Percentiles rank a stretch among this genome's conserved stretches.
phyloP scores from a whole-genome alignment of 2,329 filamentous ascomycete species.

The Penicillium sp. region DNA sequence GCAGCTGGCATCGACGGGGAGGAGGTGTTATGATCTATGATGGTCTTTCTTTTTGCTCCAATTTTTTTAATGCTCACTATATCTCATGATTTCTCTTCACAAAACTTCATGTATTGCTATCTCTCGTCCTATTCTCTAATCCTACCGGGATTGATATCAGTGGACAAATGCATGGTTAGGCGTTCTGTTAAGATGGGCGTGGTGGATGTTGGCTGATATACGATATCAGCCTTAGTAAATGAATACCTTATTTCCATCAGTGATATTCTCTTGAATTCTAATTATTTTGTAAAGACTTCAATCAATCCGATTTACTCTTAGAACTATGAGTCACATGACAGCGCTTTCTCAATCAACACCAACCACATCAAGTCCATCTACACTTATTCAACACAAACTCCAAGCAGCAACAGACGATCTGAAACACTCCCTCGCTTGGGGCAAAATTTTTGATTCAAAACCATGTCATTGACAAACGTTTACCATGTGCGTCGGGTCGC shows the following conservation, averaged over 20 bases:
- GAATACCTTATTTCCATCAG: neutral
- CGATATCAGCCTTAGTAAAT: neutral
- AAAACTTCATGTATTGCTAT: slow-evolving; percentile 18
- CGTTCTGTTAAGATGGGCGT: slow-evolving; percentile 20
- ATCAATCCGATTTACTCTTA: neutral
- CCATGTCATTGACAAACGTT: slow-evolving; percentile 63
- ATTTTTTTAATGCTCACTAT: slow-evolving; percentile 7
- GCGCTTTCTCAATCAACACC: neutral
- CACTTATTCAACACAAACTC: neutral
- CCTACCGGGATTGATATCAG: slow-evolving; percentile 16
- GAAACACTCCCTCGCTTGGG: neutral
- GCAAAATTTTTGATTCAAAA: too few relatives aligned
- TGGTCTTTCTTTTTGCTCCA: neutral
- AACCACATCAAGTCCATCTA: slow-evolving; percentile 10
- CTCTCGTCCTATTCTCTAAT: slow-evolving; percentile 14
- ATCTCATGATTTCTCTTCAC: slow-evolving; percentile 14
- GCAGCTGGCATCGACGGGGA: slow-evolving; percentile 45
- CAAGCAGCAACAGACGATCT: neutral
- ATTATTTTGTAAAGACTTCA: neutral
- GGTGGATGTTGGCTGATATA: slow-evolving; percentile 5
- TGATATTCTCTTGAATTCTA: neutral
- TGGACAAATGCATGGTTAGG: slow-evolving; percentile 32
- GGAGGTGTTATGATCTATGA: slow-evolving; percentile 22
- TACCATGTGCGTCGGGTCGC: slow-evolving; percentile 87
- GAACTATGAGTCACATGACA: slow-evolving; percentile 24